Evolutionary conservation across 345 rosid genomes (phyloP), one percentile per base, ranked within the genome.

Genomic region (Triadica sebifera): DNA sequence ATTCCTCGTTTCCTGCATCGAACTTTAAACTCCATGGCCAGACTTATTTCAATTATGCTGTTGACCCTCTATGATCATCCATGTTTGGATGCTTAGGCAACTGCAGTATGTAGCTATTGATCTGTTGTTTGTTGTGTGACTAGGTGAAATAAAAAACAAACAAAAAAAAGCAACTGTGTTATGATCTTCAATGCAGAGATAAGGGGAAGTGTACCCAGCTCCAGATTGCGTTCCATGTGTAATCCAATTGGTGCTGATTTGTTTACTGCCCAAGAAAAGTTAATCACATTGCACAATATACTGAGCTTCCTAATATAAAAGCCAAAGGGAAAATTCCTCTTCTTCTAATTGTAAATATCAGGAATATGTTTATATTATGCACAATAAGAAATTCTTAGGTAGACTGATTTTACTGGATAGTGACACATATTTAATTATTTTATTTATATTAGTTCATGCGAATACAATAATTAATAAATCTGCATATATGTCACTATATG

Each of bases 321-420:
- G 73, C 85, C 3, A 87, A 87, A 24, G 91, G 88, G 50, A 89
- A 82, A 80, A 75, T 87, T 57, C 98, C 93, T 64, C 83, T 93
- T 60, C 91, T 94, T 81, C 86, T 92, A 37, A 75, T 94, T 83
- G 95, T 94, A 81, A 94, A 94, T 85, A 94, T 94, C 98, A 91
- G 93, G 98, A 89, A 78, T 49, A 17, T 73, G 59, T 70, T 34
- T 24, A 10, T 1, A n/a, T n/a, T n/a, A n/a, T n/a, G n/a, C n/a
- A n/a, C n/a, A n/a, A n/a, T n/a, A n/a, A n/a, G n/a, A n/a, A n/a
- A n/a, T n/a, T n/a, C n/a, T n/a, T n/a, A n/a, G n/a, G n/a, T n/a
- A n/a, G n/a, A n/a, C n/a, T n/a, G n/a, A n/a, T n/a, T n/a, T n/a
- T n/a, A n/a, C n/a, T n/a, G n/a, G n/a, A n/a, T n/a, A n/a, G n/a